Percentiles rank a stretch among this genome's conserved stretches.
phyloP scores from a whole-genome alignment of 768 basidiomycete genomes.

The Mycena floridula region DNA sequence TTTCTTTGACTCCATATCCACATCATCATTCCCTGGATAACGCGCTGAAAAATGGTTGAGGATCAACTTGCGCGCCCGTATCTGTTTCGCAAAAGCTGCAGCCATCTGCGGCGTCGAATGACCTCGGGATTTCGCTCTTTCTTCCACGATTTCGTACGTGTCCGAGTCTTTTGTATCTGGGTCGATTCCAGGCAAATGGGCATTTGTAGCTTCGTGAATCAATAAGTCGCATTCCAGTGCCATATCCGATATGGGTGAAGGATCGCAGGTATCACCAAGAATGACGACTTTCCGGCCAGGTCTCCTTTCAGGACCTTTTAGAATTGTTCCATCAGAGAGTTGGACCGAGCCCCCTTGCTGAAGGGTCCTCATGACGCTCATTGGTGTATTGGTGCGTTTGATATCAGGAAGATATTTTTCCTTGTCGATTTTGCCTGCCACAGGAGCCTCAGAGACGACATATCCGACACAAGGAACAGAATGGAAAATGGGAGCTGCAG shows the following conservation, averaged over 20 bases:
- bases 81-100: constrained; percentile 65
- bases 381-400: constrained; percentile 62
- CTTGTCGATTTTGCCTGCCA: constrained; percentile 76
- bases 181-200: constrained; percentile 66
- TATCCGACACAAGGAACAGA: constrained; percentile 81
- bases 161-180: constrained; percentile 52
- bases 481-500: constrained; percentile 74
- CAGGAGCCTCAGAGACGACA: constrained; percentile 60
- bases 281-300: constrained; percentile 74
- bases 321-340: constrained; percentile 66
- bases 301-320: constrained; percentile 60
- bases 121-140: constrained; percentile 65
- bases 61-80: constrained; percentile 55
- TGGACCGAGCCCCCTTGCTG: constrained; percentile 58
- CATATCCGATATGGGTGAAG: constrained; percentile 54
- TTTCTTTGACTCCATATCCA: constrained; percentile 36
- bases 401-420: constrained; percentile 60
- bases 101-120: constrained; percentile 94
- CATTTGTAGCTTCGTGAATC: constrained; percentile 89
- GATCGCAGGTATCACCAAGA: constrained; percentile 82
- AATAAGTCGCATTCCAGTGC: constrained; percentile 66
- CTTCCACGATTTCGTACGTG: constrained; percentile 55
- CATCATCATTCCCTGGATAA: constrained; percentile 63
- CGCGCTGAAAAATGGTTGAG: constrained; percentile 85
- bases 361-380: constrained; percentile 59